These are phyloP conservation scores for Aspergillus calidoustus DNA, from an alignment of 2,329 filamentous ascomycete species.

Conservation along the genomic window DNA sequence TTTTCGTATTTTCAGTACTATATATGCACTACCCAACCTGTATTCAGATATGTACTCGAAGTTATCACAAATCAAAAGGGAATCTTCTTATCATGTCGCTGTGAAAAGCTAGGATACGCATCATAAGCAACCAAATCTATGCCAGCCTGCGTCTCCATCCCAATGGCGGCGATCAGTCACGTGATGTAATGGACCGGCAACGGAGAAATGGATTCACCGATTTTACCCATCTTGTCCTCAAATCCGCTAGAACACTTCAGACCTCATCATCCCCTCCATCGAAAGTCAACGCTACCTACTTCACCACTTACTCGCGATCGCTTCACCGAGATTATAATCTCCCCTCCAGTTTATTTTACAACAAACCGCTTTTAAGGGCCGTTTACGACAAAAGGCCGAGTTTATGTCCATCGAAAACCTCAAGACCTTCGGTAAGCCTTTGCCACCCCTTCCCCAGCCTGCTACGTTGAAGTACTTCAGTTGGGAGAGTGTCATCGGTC, in stretches of 20 bases:
- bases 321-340: conserved; percentile 40
- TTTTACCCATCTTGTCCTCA: too few species aligned
- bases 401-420: conserved; percentile 99
- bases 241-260: conserved; percentile 17
- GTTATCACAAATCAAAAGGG: too few species aligned
- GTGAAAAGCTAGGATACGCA: too few species aligned
- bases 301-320: conserved; percentile 26
- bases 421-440: conserved; percentile 83
- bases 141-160: too few species aligned
- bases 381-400: conserved; percentile 70
- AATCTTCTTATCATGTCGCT: too few species aligned
- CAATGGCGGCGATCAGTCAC: too few species aligned
- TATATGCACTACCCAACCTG: too few species aligned
- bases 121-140: too few species aligned
- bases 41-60: too few species aligned
- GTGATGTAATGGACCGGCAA: too few species aligned
- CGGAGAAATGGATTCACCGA: too few species aligned
- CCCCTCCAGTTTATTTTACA: conserved; percentile 33
- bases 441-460: conserved; percentile 30
- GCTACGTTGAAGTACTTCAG: neutral
- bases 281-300: conserved; percentile 22
- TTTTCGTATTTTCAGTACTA: too few species aligned
- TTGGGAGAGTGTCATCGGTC: neutral
- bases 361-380: conserved; percentile 46
- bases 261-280: conserved; percentile 27